Base-by-base conservation (phyloP, 2,329 filamentous ascomycete species). In the Incumbomyces delicatus region DNA sequence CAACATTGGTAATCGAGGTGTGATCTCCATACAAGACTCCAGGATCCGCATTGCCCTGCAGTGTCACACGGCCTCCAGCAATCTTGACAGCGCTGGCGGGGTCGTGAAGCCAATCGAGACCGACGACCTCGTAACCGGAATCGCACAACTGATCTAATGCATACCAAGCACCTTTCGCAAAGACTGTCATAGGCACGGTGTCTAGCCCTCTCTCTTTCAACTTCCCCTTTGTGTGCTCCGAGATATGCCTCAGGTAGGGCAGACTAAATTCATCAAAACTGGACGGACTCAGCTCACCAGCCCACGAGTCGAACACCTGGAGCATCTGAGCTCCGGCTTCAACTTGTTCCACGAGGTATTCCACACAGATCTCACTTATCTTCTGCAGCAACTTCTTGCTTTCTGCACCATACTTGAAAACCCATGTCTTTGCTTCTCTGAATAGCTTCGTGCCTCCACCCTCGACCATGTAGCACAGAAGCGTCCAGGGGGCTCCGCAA, bases 391-490 rank as follows among this genome's bases (percentile, higher is more conserved):
- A 68, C 51, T 75, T 79, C 71, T 92, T 88, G 51, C 83, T 81
- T 63, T 85, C 87, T 53, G 85, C 74, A 0, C 85, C 77, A 60
- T 95, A 87, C 66, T 80, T 87, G 74, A 90, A 98, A 50, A 96
- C 81, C 92, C 92, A 98, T 20, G 85, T 94, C 76, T 98, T 98
- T 60, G 80, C 84, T 68, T 95, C 83, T 50, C 86, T 81, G 70
- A 96, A 96, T 62, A 96, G 74, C 72, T 96, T 96, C 57, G 85
- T 94, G 36, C 92, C 92, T 40, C 92, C 92, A 13, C 92, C 92
- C 68, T 98, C 92, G 14, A 96, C 87, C 92, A 98, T 98, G 71
- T 98, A 98, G 72, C 90, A 95, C 61, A 98, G 77, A 50, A 98
- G 68, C 2, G 92, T 98, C 87, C 92, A 98, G 1, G 92, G 92